Conservation (phyloP, 1,139 yeast genomes). For the Protomyces lactucae-debilis region DNA sequence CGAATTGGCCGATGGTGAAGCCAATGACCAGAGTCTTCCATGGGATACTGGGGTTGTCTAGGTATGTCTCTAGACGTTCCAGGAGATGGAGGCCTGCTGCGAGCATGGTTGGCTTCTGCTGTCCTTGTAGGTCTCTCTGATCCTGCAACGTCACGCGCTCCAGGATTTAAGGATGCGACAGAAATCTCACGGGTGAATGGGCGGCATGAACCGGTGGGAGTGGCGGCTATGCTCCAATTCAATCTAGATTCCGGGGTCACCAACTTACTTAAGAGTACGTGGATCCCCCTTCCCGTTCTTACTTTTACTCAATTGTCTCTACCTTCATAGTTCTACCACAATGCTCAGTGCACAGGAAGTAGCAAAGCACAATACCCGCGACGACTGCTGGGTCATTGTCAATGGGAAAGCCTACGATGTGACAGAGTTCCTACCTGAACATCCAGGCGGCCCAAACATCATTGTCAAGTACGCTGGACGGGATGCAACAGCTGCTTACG, state of each 20-base stretch:
- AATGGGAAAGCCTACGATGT: slow-evolving; percentile 59
- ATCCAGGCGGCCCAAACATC: slow-evolving; percentile 83
- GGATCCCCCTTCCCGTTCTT: too few relatives aligned
- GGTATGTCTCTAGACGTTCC: background rate
- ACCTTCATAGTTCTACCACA: background rate
- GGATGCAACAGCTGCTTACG: slow-evolving; percentile 79
- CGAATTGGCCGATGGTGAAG: slow-evolving; percentile 20
- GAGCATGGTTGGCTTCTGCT: background rate
- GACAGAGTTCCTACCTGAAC: slow-evolving; percentile 68
- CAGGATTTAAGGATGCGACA: too few relatives aligned
- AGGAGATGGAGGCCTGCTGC: background rate
- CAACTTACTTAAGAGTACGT: too few relatives aligned
- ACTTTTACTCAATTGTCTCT: too few relatives aligned
- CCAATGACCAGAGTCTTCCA: slow-evolving; percentile 24
- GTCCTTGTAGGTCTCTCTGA: background rate
- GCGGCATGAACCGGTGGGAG: too few relatives aligned
- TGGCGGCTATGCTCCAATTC: too few relatives aligned
- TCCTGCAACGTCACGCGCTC: background rate
- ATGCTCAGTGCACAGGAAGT: slow-evolving; percentile 38
- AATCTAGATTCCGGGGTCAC: too few relatives aligned
- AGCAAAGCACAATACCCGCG: slow-evolving; percentile 55
- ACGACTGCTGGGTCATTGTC: slow-evolving; percentile 83
- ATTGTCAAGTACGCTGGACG: slow-evolving; percentile 77
- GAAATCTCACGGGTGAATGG: too few relatives aligned
- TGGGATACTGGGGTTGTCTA: background rate